Conservation (phyloP, 2,329 filamentous ascomycete species). For the Exophiala aquamarina region DNA sequence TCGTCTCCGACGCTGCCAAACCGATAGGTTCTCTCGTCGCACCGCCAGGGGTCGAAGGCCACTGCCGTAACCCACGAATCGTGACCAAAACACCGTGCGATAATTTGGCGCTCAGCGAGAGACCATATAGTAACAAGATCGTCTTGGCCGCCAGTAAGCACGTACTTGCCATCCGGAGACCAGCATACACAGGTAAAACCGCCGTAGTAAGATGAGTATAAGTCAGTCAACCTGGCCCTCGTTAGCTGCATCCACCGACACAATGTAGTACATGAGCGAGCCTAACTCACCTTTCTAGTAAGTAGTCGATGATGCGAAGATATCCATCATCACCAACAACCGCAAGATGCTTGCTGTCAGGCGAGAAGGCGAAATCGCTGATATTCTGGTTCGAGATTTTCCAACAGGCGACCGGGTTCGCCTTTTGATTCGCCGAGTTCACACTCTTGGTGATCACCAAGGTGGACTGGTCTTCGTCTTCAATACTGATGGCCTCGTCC, state of each 20-base stretch:
- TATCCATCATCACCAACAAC: conserved; percentile 90
- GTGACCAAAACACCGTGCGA: conserved; percentile 92
- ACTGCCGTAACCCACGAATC: conserved; percentile 93
- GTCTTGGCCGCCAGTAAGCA: conserved; percentile 92
- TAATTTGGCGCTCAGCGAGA: conserved; percentile 75
- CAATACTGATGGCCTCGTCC: conserved; percentile 33
- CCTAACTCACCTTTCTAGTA: conserved; percentile 74
- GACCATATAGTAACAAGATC: conserved; percentile 97
- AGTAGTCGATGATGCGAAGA: conserved; percentile 84
- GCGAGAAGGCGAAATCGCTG: conserved; percentile 89
- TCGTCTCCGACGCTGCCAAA: conserved; percentile 97
- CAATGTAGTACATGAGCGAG: too few relatives aligned
- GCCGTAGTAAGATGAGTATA: conserved; percentile 91
- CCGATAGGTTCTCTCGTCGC: conserved; percentile 90
- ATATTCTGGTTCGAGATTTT: conserved; percentile 88
- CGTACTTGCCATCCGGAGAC: conserved; percentile 95
- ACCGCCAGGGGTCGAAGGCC: conserved; percentile 95
- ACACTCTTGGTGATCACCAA: conserved; percentile 87
- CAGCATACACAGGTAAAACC: conserved; percentile 91
- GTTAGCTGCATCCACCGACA: conserved; percentile 20
- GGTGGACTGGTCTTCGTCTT: conserved; percentile 36
- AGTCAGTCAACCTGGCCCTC: conserved; percentile 67
- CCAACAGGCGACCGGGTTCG: conserved; percentile 90
- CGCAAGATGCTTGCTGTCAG: conserved; percentile 81
- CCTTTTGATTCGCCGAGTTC: conserved; percentile 88